Evolutionary conservation across 2,329 filamentous ascomycete genomes (phyloP).

Genomic region (Curvularia spicifera): DNA sequence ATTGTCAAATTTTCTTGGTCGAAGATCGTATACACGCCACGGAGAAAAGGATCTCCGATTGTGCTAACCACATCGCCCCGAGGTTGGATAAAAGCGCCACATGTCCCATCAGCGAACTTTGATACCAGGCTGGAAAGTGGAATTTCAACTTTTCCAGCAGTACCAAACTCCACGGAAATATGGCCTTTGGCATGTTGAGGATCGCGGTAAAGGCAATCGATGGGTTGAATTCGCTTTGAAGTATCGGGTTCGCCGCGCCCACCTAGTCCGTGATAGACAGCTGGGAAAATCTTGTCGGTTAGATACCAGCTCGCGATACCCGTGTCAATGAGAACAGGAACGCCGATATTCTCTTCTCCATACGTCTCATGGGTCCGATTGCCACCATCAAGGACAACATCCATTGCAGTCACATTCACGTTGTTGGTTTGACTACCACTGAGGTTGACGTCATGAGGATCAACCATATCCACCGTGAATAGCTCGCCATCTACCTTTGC

Average conservation of each 20-base stretch:
- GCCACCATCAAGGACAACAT: background rate
- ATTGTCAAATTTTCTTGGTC: background rate
- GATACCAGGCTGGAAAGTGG: background rate
- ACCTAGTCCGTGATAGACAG: background rate
- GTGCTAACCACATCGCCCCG: background rate
- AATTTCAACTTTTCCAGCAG: background rate
- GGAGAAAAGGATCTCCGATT: background rate
- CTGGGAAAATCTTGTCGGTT: background rate
- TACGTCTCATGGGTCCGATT: background rate
- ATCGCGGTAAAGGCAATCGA: background rate
- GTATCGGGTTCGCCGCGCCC: background rate
- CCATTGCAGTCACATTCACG: background rate
- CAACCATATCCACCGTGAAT: background rate
- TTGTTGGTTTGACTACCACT: background rate
- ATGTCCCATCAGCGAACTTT: slow-evolving; percentile 1
- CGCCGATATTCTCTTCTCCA: background rate
- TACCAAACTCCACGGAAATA: slow-evolving; percentile 1
- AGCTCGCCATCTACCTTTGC: background rate
- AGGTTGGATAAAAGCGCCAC: background rate
- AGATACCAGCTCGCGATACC: background rate
- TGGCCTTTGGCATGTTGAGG: background rate
- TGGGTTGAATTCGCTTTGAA: too few relatives aligned
- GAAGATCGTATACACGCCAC: background rate
- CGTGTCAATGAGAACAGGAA: background rate
- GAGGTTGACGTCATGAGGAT: background rate